Base-by-base conservation (phyloP, 345 rosid genomes). In the Passiflora organensis region DNA sequence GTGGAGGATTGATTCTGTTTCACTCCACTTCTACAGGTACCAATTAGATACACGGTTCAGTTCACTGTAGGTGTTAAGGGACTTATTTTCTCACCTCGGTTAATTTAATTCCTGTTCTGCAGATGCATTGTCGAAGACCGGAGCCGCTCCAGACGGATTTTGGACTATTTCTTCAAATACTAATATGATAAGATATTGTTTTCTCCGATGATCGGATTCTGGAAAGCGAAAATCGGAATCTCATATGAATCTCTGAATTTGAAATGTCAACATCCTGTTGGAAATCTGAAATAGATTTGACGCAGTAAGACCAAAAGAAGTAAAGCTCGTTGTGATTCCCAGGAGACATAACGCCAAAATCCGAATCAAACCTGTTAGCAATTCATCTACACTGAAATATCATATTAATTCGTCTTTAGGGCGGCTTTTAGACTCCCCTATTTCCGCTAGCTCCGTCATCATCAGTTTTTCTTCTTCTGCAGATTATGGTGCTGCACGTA, bases 201-300 rank as follows among this genome's bases (percentile, higher is more conserved):
- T 15, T 46, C 58, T 37, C 12, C 37, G 64, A 74, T 65, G 70
- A 53, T 48, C 17, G 22, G 53, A 52, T 55, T 57, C 21, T 47
- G 45, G 51, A 52, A 18, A 34, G 34, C 39, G 43, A 47, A 66
- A 63, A 72, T 60, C 59, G 54, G 55, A 67, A 62, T 9, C 64
- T 47, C 47, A 37, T 55, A 21, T 69, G 45, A 16, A 64, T 47
- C 45, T 42, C 46, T 4, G n/a, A 42, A 48, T 66, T 58, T 32
- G 53, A 48, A 71, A 70, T 78, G 78, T 56, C 72, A 66, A 41
- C 70, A 46, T 72, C 66, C 50, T 8, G 52, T 52, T 60, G 54
- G 71, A 55, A 71, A 16, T 53, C 60, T 20, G 54, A 69, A n/a
- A 34, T 17, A 41, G 55, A 54, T 53, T 71, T 43, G 56, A n/a